Evolutionary conservation across 2,329 filamentous ascomycete species (phyloP), one percentile per base, ranked within the genome.

Genomic region (Trichoderma pleuroti): DNA sequence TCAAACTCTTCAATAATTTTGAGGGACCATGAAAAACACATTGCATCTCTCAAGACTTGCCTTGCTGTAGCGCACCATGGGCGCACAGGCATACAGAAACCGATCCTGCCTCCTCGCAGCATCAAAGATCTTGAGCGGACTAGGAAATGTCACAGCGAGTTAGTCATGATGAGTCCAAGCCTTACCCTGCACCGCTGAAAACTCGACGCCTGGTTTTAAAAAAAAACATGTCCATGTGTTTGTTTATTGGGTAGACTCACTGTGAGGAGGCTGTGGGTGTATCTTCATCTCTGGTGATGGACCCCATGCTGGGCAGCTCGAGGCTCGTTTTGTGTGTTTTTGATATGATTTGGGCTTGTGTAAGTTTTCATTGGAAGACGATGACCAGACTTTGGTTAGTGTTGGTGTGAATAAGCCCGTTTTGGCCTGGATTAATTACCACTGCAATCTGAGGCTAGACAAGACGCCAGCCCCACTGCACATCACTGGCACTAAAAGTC

Each of bases 21-120:
- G n/a, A n/a, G n/a, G n/a, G n/a, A n/a, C n/a, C 1, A 28, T 21
- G 8, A 2, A 26, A 11, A 2, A 2, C 2, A 28, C 9, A 2
- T 2, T n/a, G n/a, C 21, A 57, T 52, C 21, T 28, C 16, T 5
- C 14, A 54, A 39, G 21, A 39, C 36, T 59, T 77, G 81, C 85
- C 80, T 89, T 89, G 79, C 86, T 87, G 76, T 89, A 91, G 72
- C 89, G 84, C 68, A 91, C 89, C 89, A 91, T 91, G n/a, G 89
- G 89, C 16, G 89, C 89, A 59, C 85, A 88, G 24, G 88, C 84
- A 74, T 87, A 86, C 8, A 91, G 73, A 59, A 88, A 86, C 71
- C 85, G 83, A 39, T 84, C 82, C 73, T 88, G 81, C 60, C 80
- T 80, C 75, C 83, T 85, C 6, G 86, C 84, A 54, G 84, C 77